Evolutionary conservation across 2,329 filamentous ascomycete genomes (phyloP), one percentile per base, ranked within the genome.

Genomic region (Exophiala alcalophila): DNA sequence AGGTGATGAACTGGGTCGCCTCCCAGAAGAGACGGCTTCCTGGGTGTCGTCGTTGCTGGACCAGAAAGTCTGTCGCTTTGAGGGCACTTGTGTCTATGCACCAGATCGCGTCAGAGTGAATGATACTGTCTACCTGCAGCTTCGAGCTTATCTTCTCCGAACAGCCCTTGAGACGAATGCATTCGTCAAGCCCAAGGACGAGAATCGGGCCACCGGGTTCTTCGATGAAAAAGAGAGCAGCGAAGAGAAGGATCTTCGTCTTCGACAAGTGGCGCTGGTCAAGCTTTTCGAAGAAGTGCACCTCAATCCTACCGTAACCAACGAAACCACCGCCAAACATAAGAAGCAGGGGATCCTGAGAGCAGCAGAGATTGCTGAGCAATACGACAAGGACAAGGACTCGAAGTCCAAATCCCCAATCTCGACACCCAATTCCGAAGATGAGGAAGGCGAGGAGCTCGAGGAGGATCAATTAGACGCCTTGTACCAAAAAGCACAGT

Each of bases 1-100:
- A 37, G 90, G 90, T 0, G 80, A 83, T 40, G 92, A 98, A 62
- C 77, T 98, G 33, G 92, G 92, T 3, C 77, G 92, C 47, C 65
- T 98, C 25, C 83, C 89, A 19, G 91, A 90, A 57, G 90, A 97
- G 23, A 82, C 81, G 4, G 89, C 92, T 3, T 80, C 81, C 47
- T 98, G 92, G 90, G 86, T 97, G 4, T 95, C 92, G 3, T 83
- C 89, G 0, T 67, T 98, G 54, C 80, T 97, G 37, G 92, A 98
- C 59, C 89, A 97, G 61, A 83, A 84, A 21, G 76, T 96, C 3
- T 96, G 90, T 69, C 77, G 70, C 15, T 94, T 98, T 49, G 86
- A 94, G 54, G 92, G 86, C 4, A 80, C 77, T 9, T 95, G 89
- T 58, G 88, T 98, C 2, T 97, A 86, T 63, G 86, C 86, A 0